A percentile compares a stretch with the other conserved stretches of the same genome.
Conservation (phyloP, 1,284 basidiomycete genomes). For the Malassezia psittaci region DNA sequence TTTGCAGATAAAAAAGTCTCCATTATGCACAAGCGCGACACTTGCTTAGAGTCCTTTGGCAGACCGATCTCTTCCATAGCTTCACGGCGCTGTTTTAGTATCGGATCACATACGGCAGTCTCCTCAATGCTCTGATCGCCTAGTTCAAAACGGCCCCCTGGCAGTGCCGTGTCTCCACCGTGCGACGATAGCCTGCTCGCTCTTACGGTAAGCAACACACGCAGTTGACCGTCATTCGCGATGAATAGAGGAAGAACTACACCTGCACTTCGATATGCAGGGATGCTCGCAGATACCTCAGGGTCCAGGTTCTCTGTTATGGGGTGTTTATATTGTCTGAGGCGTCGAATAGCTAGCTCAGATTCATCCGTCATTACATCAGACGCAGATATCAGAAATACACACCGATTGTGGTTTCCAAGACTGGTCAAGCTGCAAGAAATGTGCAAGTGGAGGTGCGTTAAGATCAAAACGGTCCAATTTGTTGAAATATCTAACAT, state of each 20-base stretch:
- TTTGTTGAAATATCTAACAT: too few relatives aligned
- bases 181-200: constrained; percentile 26
- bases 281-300: constrained; percentile 25
- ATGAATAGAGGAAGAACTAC: constrained; percentile 36
- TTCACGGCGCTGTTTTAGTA: constrained; percentile 21
- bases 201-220: constrained; percentile 37
- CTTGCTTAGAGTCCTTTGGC: constrained; percentile 20
- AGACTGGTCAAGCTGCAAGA: too few relatives aligned
- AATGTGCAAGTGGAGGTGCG: too few relatives aligned
- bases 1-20: constrained; percentile 39
- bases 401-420: too few relatives aligned
- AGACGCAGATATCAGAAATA: too few relatives aligned
- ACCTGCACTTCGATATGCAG: constrained; percentile 39
- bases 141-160: constrained; percentile 38
- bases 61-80: constrained; percentile 45
- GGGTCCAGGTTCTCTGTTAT: not conserved
- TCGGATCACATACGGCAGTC: constrained; percentile 20
- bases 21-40: constrained; percentile 33
- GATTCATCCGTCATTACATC: too few relatives aligned
- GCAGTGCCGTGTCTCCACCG: constrained; percentile 42
- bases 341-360: not conserved
- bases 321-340: not conserved
- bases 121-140: constrained; percentile 31
- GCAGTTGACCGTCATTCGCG: constrained; percentile 32
- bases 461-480: too few relatives aligned